Evolutionary conservation across 192 early-diverging fungal species (phyloP).

Genomic region (Entomortierella parvispora): DNA sequence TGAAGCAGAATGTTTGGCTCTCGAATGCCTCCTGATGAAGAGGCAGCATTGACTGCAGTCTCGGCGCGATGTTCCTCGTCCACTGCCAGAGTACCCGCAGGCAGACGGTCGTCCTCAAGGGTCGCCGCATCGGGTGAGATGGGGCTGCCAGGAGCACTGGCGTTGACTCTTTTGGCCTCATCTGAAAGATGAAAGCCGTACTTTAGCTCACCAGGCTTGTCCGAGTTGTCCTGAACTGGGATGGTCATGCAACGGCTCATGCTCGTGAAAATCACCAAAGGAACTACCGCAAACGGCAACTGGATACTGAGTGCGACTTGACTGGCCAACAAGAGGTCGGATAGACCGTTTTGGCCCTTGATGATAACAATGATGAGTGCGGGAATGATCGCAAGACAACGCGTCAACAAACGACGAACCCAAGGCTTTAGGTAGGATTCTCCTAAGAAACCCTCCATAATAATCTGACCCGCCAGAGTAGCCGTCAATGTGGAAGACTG

Average conservation of each 20-base stretch:
- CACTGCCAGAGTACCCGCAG: not conserved
- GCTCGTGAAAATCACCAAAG: slow-evolving; percentile 75
- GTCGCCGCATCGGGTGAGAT: too few species aligned
- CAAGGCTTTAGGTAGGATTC: slow-evolving; percentile 66
- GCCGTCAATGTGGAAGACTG: slow-evolving; percentile 84
- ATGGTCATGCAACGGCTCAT: slow-evolving; percentile 63
- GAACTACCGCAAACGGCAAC: slow-evolving; percentile 85
- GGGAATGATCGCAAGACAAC: slow-evolving; percentile 77
- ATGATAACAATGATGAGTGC: slow-evolving; percentile 74
- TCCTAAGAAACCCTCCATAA: slow-evolving; percentile 84
- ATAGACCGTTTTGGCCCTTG: slow-evolving; percentile 70
- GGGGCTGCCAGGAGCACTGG: too few species aligned
- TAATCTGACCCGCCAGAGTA: slow-evolving; percentile 87
- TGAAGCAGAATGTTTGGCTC: slow-evolving; percentile 10
- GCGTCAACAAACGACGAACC: slow-evolving; percentile 76
- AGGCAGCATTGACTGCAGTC: not conserved
- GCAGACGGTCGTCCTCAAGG: not conserved
- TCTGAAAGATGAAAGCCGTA: slow-evolving; percentile 11
- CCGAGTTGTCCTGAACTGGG: slow-evolving; percentile 29
- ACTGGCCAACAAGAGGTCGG: slow-evolving; percentile 69
- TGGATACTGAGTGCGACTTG: slow-evolving; percentile 86
- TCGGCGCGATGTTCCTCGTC: slow-evolving; percentile 13
- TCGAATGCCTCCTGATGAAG: not conserved
- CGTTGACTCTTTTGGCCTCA: too few species aligned
- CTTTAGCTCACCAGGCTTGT: slow-evolving; percentile 28